Evolutionary conservation across 495 filamentous ascomycete genomes (phyloP).

Genomic region (Podospora anserina): DNA sequence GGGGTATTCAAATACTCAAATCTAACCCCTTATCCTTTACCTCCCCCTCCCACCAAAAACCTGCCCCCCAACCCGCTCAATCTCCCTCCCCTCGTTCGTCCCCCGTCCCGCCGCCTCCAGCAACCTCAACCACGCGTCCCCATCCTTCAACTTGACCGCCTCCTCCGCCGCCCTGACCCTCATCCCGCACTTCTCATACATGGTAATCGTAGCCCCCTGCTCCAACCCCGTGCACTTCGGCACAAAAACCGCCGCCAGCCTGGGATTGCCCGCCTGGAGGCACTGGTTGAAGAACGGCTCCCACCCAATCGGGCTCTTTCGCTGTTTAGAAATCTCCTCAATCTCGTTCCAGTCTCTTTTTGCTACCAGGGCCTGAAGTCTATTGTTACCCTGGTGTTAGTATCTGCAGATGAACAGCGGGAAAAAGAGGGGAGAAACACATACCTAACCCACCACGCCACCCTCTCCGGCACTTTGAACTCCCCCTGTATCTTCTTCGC

Average conservation of each 20-base stretch:
- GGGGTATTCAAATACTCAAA: neutral
- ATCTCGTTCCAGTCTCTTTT: constrained; percentile 89
- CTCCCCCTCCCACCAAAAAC: constrained; percentile 38
- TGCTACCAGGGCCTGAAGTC: constrained; percentile 81
- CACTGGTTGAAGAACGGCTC: constrained; percentile 94
- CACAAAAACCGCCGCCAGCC: constrained; percentile 77
- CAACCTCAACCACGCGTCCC: constrained; percentile 52
- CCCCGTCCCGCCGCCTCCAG: constrained; percentile 45
- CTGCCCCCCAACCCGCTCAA: constrained; percentile 42
- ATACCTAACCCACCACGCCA: constrained; percentile 77
- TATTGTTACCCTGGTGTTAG: constrained; percentile 21
- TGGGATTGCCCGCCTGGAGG: constrained; percentile 83
- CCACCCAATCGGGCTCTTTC: constrained; percentile 94
- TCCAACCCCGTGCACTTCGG: constrained; percentile 72
- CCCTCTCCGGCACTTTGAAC: constrained; percentile 88
- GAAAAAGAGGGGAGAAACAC: constrained; percentile 9
- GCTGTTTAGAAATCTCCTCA: constrained; percentile 70
- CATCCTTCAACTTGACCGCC: constrained; percentile 76
- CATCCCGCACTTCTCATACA: constrained; percentile 96
- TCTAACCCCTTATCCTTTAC: neutral
- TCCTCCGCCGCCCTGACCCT: constrained; percentile 88
- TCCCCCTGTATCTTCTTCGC: constrained; percentile 84
- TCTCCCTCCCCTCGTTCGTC: constrained; percentile 45
- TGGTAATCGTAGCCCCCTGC: constrained; percentile 66
- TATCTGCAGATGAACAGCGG: neutral